Conservation (phyloP, 1,284 basidiomycete genomes). For the Irpex sp. region DNA sequence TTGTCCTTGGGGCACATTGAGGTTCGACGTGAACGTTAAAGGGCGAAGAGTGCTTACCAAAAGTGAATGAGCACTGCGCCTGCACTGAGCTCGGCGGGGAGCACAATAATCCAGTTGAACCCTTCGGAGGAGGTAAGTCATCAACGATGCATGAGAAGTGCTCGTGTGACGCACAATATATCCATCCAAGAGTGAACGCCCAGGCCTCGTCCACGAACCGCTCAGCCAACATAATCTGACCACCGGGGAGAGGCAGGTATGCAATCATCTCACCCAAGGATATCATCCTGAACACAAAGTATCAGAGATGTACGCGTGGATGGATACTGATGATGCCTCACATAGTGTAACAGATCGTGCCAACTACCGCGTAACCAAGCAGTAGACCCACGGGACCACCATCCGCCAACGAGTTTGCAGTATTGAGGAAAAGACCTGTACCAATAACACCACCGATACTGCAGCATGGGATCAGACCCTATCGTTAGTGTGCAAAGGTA, state of each 20-base stretch:
- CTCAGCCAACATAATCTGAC: slow-evolving; percentile 78
- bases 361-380: slow-evolving; percentile 59
- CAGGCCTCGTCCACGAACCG: slow-evolving; percentile 80
- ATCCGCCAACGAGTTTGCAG: slow-evolving; percentile 46
- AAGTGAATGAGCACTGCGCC: slow-evolving; percentile 76
- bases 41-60: slow-evolving; percentile 40
- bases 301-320: slow-evolving; percentile 17
- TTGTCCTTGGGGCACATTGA: slow-evolving; percentile 23
- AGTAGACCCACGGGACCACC: slow-evolving; percentile 62
- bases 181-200: slow-evolving; percentile 82
- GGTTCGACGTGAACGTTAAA: neutral
- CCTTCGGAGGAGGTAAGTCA: slow-evolving; percentile 23
- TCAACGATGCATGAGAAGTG: neutral
- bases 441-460: slow-evolving; percentile 61
- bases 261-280: slow-evolving; percentile 37
- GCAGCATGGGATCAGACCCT: neutral
- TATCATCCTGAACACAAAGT: slow-evolving; percentile 23
- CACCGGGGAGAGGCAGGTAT: slow-evolving; percentile 43
- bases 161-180: slow-evolving; percentile 45
- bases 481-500: neutral
- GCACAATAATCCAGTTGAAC: slow-evolving; percentile 70
- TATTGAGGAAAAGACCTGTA: slow-evolving; percentile 68
- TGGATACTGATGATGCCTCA: slow-evolving; percentile 19
- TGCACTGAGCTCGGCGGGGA: slow-evolving; percentile 79
- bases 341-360: slow-evolving; percentile 54